Percentiles rank a stretch among this genome's conserved stretches.
These are phyloP conservation scores for Mycosphaerella sp. DNA, from an alignment of 2,329 filamentous ascomycete species.

Conservation along the genomic window DNA sequence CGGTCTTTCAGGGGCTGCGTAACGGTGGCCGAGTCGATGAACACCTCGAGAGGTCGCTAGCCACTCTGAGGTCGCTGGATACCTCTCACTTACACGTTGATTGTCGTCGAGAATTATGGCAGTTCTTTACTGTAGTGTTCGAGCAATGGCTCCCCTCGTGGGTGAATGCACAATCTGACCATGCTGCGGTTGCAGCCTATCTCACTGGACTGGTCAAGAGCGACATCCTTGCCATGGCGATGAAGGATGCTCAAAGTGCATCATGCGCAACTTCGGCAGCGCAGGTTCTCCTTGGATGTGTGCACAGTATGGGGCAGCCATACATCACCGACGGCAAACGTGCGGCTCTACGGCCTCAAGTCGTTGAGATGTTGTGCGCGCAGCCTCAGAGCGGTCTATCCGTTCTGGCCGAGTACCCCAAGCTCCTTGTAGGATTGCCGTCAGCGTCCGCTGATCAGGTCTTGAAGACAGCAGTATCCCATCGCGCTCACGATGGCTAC, in stretches of 20 bases:
- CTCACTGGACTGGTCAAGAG: conserved; percentile 1
- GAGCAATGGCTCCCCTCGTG: conserved; percentile 22
- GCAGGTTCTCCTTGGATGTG: conserved; percentile 10
- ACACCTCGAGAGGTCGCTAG: conserved; percentile 1
- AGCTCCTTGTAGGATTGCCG: neutral
- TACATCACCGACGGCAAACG: conserved; percentile 5
- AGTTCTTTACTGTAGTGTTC: conserved; percentile 13
- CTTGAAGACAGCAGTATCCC: neutral
- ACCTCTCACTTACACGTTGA: neutral
- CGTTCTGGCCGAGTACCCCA: neutral
- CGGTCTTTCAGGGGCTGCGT: conserved; percentile 5
- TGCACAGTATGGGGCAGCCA: conserved; percentile 5
- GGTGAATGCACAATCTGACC: conserved; percentile 2
- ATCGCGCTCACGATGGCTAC: neutral
- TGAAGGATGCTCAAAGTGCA: conserved; percentile 2
- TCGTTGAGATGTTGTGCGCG: conserved; percentile 5
- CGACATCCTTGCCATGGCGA: conserved; percentile 10
- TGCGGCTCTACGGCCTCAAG: neutral
- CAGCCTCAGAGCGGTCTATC: neutral
- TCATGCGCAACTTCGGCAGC: neutral
- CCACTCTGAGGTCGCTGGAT: neutral
- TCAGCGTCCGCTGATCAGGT: neutral
- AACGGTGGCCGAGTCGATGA: neutral
- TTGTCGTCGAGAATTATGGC: conserved; percentile 14
- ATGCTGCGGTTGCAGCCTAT: neutral